Evolutionary conservation across 139 green algal species (phyloP).

Genomic region (Edaphochlamys debaryana): DNA sequence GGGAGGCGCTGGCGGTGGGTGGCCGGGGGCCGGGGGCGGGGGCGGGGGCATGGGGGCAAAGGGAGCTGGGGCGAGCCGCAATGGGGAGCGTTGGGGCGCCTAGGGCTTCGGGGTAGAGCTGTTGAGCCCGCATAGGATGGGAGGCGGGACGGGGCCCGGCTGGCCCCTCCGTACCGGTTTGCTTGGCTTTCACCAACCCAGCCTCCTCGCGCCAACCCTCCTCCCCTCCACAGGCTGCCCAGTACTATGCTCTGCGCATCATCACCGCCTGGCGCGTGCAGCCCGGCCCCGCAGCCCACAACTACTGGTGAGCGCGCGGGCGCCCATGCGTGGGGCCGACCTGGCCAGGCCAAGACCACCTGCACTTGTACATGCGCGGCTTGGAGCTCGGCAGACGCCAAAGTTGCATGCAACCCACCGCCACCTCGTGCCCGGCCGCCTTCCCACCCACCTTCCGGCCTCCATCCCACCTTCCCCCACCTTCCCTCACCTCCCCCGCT

Average conservation of each 20-base stretch:
- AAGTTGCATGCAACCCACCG: no score
- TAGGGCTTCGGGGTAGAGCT: not conserved
- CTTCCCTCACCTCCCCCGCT: no score
- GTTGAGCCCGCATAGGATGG: no score
- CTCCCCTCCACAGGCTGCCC: not conserved
- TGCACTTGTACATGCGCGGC: no score
- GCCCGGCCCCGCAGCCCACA: not conserved
- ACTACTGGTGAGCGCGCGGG: not conserved
- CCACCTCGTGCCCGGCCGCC: no score
- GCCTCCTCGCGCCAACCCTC: not conserved
- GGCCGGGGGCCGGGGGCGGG: not conserved
- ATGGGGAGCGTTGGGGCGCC: not conserved
- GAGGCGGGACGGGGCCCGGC: no score
- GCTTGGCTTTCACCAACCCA: no score
- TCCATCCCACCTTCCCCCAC: no score
- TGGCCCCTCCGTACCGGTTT: not conserved
- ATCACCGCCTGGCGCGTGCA: not conserved
- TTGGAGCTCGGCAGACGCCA: no score
- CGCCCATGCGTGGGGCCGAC: no score
- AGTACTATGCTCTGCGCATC: not conserved
- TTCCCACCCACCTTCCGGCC: no score
- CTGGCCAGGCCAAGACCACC: no score
- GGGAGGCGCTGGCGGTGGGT: not conserved
- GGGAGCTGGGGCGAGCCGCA: not conserved
- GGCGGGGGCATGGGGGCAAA: not conserved